Evolutionary conservation across 495 filamentous ascomycete genomes (phyloP), one percentile per base, ranked within the genome.

Genomic region (Aspergillus mulundensis): DNA sequence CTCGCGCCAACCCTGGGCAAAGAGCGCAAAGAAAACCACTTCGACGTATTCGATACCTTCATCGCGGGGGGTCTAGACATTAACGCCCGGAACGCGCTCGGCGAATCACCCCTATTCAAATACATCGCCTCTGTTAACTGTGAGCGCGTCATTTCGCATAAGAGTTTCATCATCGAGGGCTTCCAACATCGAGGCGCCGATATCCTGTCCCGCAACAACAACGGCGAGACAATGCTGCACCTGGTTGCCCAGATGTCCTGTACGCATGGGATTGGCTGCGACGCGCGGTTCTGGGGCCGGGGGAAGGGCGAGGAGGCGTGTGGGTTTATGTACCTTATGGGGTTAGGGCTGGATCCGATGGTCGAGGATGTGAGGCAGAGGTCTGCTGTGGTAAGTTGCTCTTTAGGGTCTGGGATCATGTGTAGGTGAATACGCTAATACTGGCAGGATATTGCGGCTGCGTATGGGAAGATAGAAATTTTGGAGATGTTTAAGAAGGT

Each of bases 401-500:
- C 4, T 46, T 21, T 19, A 8, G 25, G 25, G 25, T 28, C 8
- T 28, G 25, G 25, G 3, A 28, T 28, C 25, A n/a, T n/a, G 4
- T 28, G 25, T 8, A 28, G 4, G 25, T 28, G 25, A 3, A 28
- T 28, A 28, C 8, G 25, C 25, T 28, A 8, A 28, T 8, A 28
- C 3, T 28, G 25, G 25, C 25, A 54, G 51, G 51, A 54, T 54
- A 40, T 54, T 7, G 51, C 51, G 2, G 51, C 51, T 10, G 51
- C 51, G 24, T 54, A 54, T 46, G 51, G 51, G 18, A 45, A 54
- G 18, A 16, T 1, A 2, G 19, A 24, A 7, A 56, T 56, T n/a
- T 18, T 56, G 4, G 43, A 20, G 28, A 16, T 48, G 43, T 56
- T 54, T 41, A 30, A 54, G 51, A 54, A 54, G 40, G 42, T 12